These are phyloP conservation scores for Beta macrorhiza DNA, from an alignment of 179 eudicot genomes.

Conservation along the genomic window DNA sequence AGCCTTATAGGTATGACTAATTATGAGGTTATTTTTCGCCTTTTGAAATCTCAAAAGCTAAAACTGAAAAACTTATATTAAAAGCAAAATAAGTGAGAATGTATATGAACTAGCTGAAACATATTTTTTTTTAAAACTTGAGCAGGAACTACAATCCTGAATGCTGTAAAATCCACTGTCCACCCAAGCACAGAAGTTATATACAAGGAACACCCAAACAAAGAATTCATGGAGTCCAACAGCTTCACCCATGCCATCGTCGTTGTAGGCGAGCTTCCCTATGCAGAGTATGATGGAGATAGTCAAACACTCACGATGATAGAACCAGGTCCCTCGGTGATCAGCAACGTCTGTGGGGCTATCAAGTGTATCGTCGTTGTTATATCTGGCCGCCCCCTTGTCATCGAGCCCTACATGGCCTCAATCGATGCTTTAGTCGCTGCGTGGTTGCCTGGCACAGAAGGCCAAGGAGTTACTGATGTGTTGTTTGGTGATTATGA, in stretches of 20 bases:
- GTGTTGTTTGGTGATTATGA: constrained; percentile 65
- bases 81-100: no score
- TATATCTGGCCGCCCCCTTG: constrained; percentile 65
- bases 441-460: constrained; percentile 87
- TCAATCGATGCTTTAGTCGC: constrained; percentile 63
- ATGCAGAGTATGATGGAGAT: constrained; percentile 61
- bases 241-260: constrained; percentile 57
- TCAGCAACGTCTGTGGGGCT: constrained; percentile 50
- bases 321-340: constrained; percentile 48
- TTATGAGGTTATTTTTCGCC: not conserved
- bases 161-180: constrained; percentile 49
- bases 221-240: constrained; percentile 37
- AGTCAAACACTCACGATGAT: constrained; percentile 54
- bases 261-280: constrained; percentile 66
- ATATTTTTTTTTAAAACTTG: not conserved
- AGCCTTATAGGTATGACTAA: not conserved
- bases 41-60: not conserved
- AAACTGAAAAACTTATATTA: no score
- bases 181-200: constrained; percentile 52
- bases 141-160: constrained; percentile 69
- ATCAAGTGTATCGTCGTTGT: constrained; percentile 62
- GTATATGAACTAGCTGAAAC: not conserved
- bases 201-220: constrained; percentile 48
- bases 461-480: constrained; percentile 74
- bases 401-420: constrained; percentile 55